Conservation (phyloP, 192 early-diverging fungal species). For the Haplosporangium gracile region DNA sequence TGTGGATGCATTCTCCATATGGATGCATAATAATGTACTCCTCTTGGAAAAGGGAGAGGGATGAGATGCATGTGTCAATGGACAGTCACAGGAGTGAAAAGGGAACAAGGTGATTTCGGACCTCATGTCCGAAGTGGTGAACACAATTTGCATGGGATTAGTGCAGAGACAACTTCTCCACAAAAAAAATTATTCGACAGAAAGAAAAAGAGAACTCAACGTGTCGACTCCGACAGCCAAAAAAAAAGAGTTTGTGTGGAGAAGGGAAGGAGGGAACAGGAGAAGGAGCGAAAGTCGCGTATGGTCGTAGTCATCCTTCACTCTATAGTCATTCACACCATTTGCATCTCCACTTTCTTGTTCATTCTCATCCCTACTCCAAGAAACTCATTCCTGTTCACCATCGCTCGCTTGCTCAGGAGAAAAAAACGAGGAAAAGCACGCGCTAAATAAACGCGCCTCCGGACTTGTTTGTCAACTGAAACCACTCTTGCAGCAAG, state of each 20-base stretch:
- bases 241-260: background rate
- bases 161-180: background rate
- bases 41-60: background rate
- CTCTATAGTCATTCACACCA: background rate
- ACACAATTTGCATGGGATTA: background rate
- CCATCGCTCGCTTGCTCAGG: background rate
- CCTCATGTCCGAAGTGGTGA: background rate
- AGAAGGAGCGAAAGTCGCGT: background rate
- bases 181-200: background rate
- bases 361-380: background rate
- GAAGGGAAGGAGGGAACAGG: background rate
- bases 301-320: background rate
- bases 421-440: background rate
- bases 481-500: slow-evolving; percentile 5
- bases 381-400: background rate
- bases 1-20: no score
- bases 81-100: background rate
- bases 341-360: background rate
- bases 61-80: slow-evolving; percentile 1
- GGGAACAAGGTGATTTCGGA: background rate
- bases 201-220: background rate
- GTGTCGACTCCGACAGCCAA: background rate
- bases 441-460: slow-evolving; percentile 3
- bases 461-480: background rate
- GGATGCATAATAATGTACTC: background rate